Conservation (phyloP, 2,329 filamentous ascomycete genomes). For the Harringtonia aguacate region DNA sequence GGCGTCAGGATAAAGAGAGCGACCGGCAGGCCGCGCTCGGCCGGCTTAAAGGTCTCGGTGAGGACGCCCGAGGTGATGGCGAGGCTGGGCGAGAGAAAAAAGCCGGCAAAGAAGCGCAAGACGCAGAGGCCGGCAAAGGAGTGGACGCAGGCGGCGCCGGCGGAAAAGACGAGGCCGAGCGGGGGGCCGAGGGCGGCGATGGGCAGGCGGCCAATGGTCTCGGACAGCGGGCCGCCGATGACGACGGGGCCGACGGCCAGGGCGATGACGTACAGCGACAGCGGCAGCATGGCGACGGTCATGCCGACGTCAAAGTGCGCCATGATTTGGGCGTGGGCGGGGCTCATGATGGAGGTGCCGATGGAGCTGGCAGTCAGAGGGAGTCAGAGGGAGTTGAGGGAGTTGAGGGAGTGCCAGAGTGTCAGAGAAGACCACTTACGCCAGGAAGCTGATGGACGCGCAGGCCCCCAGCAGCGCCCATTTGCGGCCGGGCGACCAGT, state of each 20-base stretch:
- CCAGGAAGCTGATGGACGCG: slow-evolving; percentile 27
- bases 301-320: slow-evolving; percentile 40
- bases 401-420: background rate
- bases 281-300: slow-evolving; percentile 45
- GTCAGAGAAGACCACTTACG: slow-evolving; percentile 22
- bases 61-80: slow-evolving; percentile 39
- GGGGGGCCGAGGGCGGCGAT: slow-evolving; percentile 38
- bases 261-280: slow-evolving; percentile 50
- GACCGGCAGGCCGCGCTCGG: slow-evolving; percentile 29
- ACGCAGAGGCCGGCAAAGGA: slow-evolving; percentile 38
- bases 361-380: slow-evolving; percentile 30
- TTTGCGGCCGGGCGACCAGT: slow-evolving; percentile 35
- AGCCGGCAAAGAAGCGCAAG: slow-evolving; percentile 45
- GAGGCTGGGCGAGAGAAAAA: slow-evolving; percentile 37
- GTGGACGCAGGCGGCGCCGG: slow-evolving; percentile 40
- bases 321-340: slow-evolving; percentile 34
- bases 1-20: slow-evolving; percentile 38
- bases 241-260: slow-evolving; percentile 49
- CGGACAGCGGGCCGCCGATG: slow-evolving; percentile 47
- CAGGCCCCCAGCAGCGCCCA: slow-evolving; percentile 25
- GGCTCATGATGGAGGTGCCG: slow-evolving; percentile 42
- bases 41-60: slow-evolving; percentile 33
- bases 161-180: slow-evolving; percentile 41
- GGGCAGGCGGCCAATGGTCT: slow-evolving; percentile 42
- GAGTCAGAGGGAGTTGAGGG: background rate